Conservation (phyloP, 179 eudicot species). For the Camellia oleifera region DNA sequence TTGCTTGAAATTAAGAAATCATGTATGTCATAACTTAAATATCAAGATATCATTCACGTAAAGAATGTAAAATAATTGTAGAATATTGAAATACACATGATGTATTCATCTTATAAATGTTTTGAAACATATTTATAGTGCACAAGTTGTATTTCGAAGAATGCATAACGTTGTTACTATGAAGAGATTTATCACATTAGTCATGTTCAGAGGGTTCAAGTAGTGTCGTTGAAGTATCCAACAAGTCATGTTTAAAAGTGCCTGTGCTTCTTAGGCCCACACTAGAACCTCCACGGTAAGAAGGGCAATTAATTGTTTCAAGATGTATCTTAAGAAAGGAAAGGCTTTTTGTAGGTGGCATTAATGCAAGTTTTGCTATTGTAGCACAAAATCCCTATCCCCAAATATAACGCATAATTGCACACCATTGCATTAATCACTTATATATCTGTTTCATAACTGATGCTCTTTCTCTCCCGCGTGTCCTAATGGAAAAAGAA, state of each 20-base stretch:
- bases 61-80: too few species aligned
- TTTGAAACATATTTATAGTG: too few species aligned
- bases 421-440: not conserved
- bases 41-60: too few species aligned
- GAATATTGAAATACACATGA: too few species aligned
- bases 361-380: not conserved
- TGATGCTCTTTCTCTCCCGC: not conserved
- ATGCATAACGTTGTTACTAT: too few species aligned
- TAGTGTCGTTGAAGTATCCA: too few species aligned
- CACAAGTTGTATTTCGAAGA: too few species aligned
- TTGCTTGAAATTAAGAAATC: too few species aligned
- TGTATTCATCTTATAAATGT: too few species aligned
- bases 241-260: not conserved
- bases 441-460: not conserved
- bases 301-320: not conserved
- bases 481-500: not conserved
- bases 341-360: not conserved
- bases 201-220: too few species aligned
- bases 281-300: not conserved
- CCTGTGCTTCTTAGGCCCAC: not conserved
- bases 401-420: not conserved
- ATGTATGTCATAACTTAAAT: too few species aligned
- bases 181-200: too few species aligned
- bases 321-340: not conserved
- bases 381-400: not conserved